phyloP scores from a whole-genome alignment of 2,329 filamentous ascomycete species.

The Ascochyta viciae-villosae region DNA sequence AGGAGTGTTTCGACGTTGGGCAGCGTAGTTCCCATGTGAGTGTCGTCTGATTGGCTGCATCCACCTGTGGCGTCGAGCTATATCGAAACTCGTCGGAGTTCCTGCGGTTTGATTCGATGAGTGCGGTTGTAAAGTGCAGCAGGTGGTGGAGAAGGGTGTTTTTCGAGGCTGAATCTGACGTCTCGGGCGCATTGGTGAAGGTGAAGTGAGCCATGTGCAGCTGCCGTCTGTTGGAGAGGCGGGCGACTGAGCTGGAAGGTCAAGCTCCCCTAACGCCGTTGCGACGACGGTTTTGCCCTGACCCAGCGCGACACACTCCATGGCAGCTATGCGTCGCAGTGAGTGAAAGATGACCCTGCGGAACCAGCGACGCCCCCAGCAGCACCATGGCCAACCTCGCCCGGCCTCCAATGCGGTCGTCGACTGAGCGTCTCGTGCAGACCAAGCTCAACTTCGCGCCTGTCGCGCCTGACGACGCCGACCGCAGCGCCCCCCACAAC shows the following conservation, averaged over 20 bases:
- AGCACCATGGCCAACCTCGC: conserved; percentile 37
- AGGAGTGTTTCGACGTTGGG: not conserved
- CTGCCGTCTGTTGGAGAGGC: conserved; percentile 13
- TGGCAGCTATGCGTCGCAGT: conserved; percentile 33
- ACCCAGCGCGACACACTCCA: conserved; percentile 41
- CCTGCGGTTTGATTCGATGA: conserved; percentile 28
- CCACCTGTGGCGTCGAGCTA: conserved; percentile 26
- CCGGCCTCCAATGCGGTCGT: conserved; percentile 39
- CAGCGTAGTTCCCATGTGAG: not conserved
- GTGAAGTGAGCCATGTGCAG: conserved; percentile 11
- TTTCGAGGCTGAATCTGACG: conserved; percentile 26
- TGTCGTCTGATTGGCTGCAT: conserved; percentile 24
- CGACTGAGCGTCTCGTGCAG: conserved; percentile 39
- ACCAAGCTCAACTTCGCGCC: conserved; percentile 40
- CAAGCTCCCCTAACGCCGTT: conserved; percentile 37
- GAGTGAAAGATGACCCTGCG: conserved; percentile 38
- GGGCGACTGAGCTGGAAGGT: conserved; percentile 33
- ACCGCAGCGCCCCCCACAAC: conserved; percentile 25
- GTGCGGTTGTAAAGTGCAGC: conserved; percentile 5
- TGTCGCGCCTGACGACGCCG: conserved; percentile 30
- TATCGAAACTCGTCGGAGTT: conserved; percentile 20
- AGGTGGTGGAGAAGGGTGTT: conserved; percentile 12
- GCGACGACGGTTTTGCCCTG: conserved; percentile 30
- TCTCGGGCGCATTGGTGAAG: conserved; percentile 14
- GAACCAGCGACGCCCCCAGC: conserved; percentile 28